Base-by-base conservation (phyloP, 306 rosid genomes). In the Mimosa pudica region DNA sequence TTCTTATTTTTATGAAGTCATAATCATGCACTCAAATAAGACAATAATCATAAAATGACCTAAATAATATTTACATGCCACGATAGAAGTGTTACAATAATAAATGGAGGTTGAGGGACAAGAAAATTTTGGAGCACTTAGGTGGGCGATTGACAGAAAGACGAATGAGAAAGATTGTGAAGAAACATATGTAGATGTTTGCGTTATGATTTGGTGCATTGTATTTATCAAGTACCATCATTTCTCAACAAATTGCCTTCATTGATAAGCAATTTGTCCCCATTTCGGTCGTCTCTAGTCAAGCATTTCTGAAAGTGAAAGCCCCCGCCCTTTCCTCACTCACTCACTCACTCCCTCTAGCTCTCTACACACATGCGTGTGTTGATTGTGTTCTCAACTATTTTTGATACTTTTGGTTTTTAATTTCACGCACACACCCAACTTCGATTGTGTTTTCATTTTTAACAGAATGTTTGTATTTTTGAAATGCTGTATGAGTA, bases 191-290 rank as follows among this genome's bases (percentile, higher is more conserved):
- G 45, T 47, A 52, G 49, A 17, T 32, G 48, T 47, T 38, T 32
- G 11, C 33, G 76, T 77, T 64, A 67, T 57, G 81, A 67, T 80
- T 74, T 55, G 80, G 71, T 81, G 1, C 82, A 79, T 45, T 82
- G 81, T 24, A 79, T 73, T 60, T 60, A 60, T 60, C 65, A 55
- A 65, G 5, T 30, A 5, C 4, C 7, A 74, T 38, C 73, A 32
- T 6, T 5, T 81, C 46, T 60, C 45, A 18, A 7, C 71, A 74
- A 54, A 44, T 46, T 76, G 68, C 77, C 85, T 84, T 82, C 84
- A 46, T 13, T 46, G 77, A 55, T 78, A 76, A 82, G 85, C 74
- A 76, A 79, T 46, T 63, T 32, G 47, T 61, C 71, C 47, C 7
- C 20, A 60, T 57, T 35, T 10, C 20, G 69, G 55, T 79, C 47